Conservation (phyloP, 2,329 filamentous ascomycete genomes). For the Cladophialophora carrionii region DNA sequence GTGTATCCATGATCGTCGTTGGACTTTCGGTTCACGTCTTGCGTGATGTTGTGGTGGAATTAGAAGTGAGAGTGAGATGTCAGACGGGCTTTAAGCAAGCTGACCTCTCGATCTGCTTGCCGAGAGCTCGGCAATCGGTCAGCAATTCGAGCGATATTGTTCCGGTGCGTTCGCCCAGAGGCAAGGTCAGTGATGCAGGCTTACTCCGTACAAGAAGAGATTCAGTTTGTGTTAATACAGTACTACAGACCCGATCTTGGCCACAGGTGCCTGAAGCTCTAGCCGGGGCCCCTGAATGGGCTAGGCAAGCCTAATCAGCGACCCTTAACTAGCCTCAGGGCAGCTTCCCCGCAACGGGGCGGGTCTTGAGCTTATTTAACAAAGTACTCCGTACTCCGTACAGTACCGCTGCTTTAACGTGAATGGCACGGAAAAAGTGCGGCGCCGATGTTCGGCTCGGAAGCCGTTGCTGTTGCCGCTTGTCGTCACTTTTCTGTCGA, state of each 20-base stretch:
- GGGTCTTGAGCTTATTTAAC: not conserved
- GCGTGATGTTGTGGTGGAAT: not conserved
- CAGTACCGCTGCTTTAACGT: not conserved
- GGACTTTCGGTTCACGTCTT: no score
- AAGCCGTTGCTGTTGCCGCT: slow-evolving; percentile 6
- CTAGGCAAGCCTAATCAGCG: not conserved
- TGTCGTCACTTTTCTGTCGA: slow-evolving; percentile 7
- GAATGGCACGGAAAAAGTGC: not conserved
- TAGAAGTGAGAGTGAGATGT: not conserved
- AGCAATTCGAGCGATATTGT: not conserved
- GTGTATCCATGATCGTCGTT: slow-evolving; percentile 10
- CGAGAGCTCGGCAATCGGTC: not conserved
- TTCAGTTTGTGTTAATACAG: not conserved
- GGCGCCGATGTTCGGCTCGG: not conserved
- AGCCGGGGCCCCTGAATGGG: not conserved
- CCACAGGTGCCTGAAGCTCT: not conserved
- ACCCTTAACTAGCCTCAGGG: not conserved
- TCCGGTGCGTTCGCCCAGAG: not conserved
- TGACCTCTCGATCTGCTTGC: not conserved
- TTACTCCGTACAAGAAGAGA: not conserved
- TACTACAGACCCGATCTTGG: not conserved
- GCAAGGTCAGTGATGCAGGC: not conserved
- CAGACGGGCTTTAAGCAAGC: not conserved
- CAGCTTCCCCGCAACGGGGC: not conserved
- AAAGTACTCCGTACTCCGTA: no score